These are phyloP conservation scores for Salvia splendens DNA, from an alignment of 257 asterid genomes.

Conservation along the genomic window DNA sequence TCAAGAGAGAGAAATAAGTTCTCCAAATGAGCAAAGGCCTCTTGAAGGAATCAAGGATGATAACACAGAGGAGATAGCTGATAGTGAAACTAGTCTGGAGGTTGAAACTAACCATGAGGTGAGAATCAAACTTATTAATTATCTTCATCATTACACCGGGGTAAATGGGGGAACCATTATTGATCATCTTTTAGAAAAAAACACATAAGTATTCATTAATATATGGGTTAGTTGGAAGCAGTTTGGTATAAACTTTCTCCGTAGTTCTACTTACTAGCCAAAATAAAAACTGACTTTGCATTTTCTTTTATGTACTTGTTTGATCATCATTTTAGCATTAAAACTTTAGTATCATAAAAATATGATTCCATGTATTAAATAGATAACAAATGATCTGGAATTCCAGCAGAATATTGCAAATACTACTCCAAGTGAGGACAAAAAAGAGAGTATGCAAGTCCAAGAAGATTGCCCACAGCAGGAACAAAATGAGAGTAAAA, in stretches of 20 bases:
- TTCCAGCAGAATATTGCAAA: slow-evolving; percentile 22
- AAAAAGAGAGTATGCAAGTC: neutral
- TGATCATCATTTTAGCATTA: neutral
- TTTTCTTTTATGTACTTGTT: neutral
- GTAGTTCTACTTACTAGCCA: neutral
- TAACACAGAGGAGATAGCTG: slow-evolving; percentile 29
- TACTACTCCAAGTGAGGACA: slow-evolving; percentile 18
- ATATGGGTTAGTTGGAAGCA: no score
- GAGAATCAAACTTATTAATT: slow-evolving; percentile 4
- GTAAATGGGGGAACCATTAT: no score
- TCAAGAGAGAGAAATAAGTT: slow-evolving; percentile 33
- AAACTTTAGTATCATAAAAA: neutral
- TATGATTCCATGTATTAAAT: slow-evolving; percentile 4
- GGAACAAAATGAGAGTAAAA: slow-evolving; percentile 18
- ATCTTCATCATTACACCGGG: neutral
- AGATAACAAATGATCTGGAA: neutral
- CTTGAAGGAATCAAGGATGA: slow-evolving; percentile 32
- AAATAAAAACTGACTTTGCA: neutral
- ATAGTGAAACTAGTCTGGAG: slow-evolving; percentile 7
- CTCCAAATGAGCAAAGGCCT: slow-evolving; percentile 28
- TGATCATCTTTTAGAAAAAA: no score
- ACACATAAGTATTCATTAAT: neutral
- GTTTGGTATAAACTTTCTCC: neutral
- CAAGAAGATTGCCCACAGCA: slow-evolving; percentile 24
- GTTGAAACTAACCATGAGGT: slow-evolving; percentile 30